These are phyloP conservation scores for Syzygium grande DNA, from an alignment of 345 rosid species.

Conservation along the genomic window DNA sequence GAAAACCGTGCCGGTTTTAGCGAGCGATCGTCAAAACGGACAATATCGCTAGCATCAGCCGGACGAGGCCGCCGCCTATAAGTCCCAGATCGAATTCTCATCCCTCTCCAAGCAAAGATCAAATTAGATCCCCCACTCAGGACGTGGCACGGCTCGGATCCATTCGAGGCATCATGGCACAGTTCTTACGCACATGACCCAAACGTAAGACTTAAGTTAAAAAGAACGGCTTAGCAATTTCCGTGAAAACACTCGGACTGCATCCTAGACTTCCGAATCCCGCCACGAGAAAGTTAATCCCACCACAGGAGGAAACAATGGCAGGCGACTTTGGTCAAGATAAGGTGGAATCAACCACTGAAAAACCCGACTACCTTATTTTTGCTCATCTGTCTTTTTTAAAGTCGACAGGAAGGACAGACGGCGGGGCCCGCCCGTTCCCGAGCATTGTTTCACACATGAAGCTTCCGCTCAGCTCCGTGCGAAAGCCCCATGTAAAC, in stretches of 20 bases:
- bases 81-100: too few species aligned
- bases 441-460: neutral
- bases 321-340: neutral
- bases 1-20: neutral
- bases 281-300: neutral
- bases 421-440: neutral
- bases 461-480: neutral
- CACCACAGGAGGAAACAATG: neutral
- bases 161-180: neutral
- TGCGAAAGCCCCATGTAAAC: neutral
- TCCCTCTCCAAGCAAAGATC: too few species aligned
- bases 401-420: neutral
- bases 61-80: too few species aligned
- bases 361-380: neutral
- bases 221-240: neutral
- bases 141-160: neutral
- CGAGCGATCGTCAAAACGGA: neutral
- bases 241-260: neutral
- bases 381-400: rapidly evolving
- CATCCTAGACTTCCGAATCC: neutral
- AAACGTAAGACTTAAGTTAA: neutral
- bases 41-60: neutral
- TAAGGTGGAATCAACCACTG: neutral
- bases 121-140: too few species aligned
- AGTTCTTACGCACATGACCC: rapidly evolving